Evolutionary conservation across 768 basidiomycete species (phyloP).

Genomic region (Naganishia friedmannii): DNA sequence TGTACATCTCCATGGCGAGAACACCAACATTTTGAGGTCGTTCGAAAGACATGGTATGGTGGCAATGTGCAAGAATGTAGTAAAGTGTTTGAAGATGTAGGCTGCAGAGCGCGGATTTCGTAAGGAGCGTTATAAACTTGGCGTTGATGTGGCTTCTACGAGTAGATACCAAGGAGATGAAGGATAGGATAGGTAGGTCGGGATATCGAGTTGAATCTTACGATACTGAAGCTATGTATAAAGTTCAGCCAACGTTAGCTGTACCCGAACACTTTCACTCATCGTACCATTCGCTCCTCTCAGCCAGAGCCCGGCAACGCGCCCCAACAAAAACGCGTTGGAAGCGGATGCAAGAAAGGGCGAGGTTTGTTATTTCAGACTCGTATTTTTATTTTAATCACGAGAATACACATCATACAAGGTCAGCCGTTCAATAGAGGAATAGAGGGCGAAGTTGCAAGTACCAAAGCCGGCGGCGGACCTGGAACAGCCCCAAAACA

Average conservation of each 20-base stretch:
- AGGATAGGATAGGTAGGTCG: background rate
- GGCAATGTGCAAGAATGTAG: background rate
- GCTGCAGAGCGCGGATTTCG: background rate
- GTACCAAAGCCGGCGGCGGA: no score
- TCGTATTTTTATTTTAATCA: no score
- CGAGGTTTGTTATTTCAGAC: no score
- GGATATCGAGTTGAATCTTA: background rate
- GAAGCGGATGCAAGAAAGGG: no score
- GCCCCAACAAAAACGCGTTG: no score
- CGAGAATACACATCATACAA: no score
- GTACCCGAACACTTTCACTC: background rate
- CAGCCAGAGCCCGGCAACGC: no score
- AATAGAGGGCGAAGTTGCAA: no score
- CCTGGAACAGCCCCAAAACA: no score
- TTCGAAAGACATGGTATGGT: constrained; percentile 39
- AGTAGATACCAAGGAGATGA: background rate
- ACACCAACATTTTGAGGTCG: constrained; percentile 93
- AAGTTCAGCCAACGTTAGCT: background rate
- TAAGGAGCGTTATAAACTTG: background rate
- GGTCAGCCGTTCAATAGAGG: no score
- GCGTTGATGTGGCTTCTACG: background rate
- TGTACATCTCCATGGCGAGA: constrained; percentile 89
- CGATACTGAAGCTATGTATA: background rate
- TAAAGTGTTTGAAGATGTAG: background rate
- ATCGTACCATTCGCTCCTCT: background rate